Evolutionary conservation across 2,329 filamentous ascomycete genomes (phyloP).

Genomic region (Parafenestella ontariensis): DNA sequence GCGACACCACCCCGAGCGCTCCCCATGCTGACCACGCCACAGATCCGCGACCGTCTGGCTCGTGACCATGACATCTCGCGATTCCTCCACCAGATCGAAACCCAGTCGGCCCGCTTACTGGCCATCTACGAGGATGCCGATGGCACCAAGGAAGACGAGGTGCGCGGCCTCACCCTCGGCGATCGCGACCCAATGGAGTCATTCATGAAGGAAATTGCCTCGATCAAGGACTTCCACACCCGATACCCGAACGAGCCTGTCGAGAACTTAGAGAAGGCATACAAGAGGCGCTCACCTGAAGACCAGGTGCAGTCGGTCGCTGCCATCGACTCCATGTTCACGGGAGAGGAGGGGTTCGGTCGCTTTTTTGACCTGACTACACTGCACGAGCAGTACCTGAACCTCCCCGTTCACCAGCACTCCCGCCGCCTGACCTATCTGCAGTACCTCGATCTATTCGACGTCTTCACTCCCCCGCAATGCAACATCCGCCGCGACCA

Average conservation of each 20-base stretch:
- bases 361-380: conserved; percentile 88
- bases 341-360: conserved; percentile 91
- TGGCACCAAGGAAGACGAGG: conserved; percentile 75
- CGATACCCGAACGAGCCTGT: conserved; percentile 93
- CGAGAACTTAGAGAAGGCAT: conserved; percentile 92
- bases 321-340: conserved; percentile 90
- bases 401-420: conserved; percentile 80
- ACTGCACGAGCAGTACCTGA: conserved; percentile 87
- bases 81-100: conserved; percentile 85
- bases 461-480: conserved; percentile 78
- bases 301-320: conserved; percentile 67
- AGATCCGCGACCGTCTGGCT: conserved; percentile 88
- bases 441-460: conserved; percentile 91
- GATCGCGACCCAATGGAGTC: conserved; percentile 89
- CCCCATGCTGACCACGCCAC: conserved; percentile 11
- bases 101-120: conserved; percentile 80
- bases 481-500: conserved; percentile 78
- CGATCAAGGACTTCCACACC: conserved; percentile 86
- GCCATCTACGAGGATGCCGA: conserved; percentile 84
- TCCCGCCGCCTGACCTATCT: conserved; percentile 76
- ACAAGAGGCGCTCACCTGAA: conserved; percentile 73
- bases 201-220: conserved; percentile 84
- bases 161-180: conserved; percentile 81
- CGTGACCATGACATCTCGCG: conserved; percentile 91
- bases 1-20: neutral